phyloP scores from a whole-genome alignment of 2,329 filamentous ascomycete species.

The Coniochaeta sp. region DNA sequence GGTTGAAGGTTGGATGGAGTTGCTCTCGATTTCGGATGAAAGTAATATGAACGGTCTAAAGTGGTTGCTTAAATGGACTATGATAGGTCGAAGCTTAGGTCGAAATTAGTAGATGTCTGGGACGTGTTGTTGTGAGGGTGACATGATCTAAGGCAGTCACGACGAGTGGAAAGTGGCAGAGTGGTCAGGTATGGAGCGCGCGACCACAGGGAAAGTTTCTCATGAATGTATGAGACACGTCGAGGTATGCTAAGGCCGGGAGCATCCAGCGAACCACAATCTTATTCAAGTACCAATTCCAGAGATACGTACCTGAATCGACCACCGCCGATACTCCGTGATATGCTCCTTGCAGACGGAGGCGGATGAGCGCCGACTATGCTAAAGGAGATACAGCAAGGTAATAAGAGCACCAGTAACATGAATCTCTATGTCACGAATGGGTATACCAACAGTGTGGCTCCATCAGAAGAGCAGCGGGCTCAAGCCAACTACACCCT shows the following conservation, averaged over 20 bases:
- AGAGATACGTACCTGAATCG: neutral
- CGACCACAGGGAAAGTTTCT: no score
- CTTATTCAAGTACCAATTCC: neutral
- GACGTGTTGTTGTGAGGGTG: neutral
- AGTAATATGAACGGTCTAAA: neutral
- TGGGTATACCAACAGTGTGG: neutral
- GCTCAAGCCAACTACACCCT: neutral
- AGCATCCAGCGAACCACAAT: neutral
- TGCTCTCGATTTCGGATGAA: neutral
- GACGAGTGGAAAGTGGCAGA: neutral
- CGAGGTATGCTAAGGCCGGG: neutral
- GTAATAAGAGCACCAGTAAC: neutral
- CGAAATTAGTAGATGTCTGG: neutral
- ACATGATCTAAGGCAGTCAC: neutral
- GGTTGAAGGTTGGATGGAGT: neutral
- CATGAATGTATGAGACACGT: no score
- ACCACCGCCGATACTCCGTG: neutral
- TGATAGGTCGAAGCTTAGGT: neutral
- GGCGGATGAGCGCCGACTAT: neutral
- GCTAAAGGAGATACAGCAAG: neutral
- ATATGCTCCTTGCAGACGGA: neutral
- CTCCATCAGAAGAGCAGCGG: neutral
- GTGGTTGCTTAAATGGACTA: no score
- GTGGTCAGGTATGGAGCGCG: no score
- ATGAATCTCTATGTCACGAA: neutral